phyloP scores from a whole-genome alignment of 1,284 basidiomycete species.

The Lignosus rhinocerotis region DNA sequence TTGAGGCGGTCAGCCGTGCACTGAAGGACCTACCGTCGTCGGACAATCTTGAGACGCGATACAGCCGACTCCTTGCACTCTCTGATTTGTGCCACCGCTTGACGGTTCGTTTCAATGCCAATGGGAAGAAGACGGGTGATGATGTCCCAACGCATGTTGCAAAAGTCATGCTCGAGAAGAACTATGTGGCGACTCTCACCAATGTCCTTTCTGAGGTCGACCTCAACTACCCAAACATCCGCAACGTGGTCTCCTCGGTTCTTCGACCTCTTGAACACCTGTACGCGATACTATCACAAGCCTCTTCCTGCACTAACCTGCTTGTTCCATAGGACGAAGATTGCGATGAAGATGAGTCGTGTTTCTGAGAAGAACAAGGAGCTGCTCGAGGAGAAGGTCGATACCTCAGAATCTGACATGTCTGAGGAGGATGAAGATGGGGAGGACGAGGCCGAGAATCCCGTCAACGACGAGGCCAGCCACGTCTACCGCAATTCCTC shows the following conservation, averaged over 20 bases:
- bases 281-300: conserved; percentile 45
- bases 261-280: conserved; percentile 89
- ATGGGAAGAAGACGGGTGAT: conserved; percentile 66
- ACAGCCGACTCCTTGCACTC: conserved; percentile 87
- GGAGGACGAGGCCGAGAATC: conserved; percentile 39
- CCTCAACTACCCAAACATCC: conserved; percentile 92
- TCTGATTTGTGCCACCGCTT: conserved; percentile 89
- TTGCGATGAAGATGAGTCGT: conserved; percentile 96
- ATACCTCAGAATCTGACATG: conserved; percentile 56
- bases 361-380: conserved; percentile 74
- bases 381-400: conserved; percentile 49
- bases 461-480: conserved; percentile 77
- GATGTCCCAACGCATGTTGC: conserved; percentile 90
- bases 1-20: conserved; percentile 86
- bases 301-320: neutral
- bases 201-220: conserved; percentile 91
- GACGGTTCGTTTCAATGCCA: conserved; percentile 69
- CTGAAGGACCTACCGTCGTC: conserved; percentile 79
- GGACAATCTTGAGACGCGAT: conserved; percentile 76
- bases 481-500: conserved; percentile 97
- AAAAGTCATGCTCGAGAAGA: conserved; percentile 99
- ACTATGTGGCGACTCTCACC: conserved; percentile 90
- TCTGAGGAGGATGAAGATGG: conserved; percentile 67
- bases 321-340: conserved; percentile 68
- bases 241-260: conserved; percentile 82